Evolutionary conservation across 1,284 basidiomycete genomes (phyloP), one percentile per base, ranked within the genome.

Genomic region (Polyporus tsugae): DNA sequence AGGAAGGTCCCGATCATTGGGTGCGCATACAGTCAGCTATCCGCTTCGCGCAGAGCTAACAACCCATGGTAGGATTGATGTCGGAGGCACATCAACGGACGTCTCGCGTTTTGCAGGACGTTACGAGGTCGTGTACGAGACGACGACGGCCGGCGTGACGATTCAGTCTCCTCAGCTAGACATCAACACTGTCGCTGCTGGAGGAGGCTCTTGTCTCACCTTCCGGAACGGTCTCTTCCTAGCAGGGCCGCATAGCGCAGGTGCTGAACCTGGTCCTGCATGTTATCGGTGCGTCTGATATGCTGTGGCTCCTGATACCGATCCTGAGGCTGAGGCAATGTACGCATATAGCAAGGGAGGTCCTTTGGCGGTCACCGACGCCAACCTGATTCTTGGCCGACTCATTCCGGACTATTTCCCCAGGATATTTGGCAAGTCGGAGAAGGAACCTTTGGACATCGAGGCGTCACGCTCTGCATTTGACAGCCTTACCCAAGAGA

Each of bases 81-180:
- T 91, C 69, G 95, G 95, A 5, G 96, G 96, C 0, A 98, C 96
- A 0, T 93, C 91, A 0, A 97, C 95, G 0, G 96, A 98, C 75
- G 95, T 98, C 0, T 95, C 94, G 4, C 87, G 96, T 11, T 97
- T 91, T 77, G 92, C 91, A 33, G 95, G 95, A 0, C 84, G 90
- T 35, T 97, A 95, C 77, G 95, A 97, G 78, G 86, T 92, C 33
- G 93, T 96, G 0, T 95, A 95, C 78, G 96, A 98, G 79, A 95
- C 96, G 0, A 95, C 93, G 0, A 95, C 96, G 0, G 96, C 96
- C 0, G 95, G 95, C 0, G 91, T 97, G 13, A 92, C 92, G 0
- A 94, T 98, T 66, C 93, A 96, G 76, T 91, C 90, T 15, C 94
- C 95, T 0, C 95, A 97, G 77, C 85, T 95, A 17, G 93, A 95